Evolutionary conservation across 75 land plant genomes (phyloP), one percentile per base, ranked within the genome.

Genomic region (Pinus tabuliformis): DNA sequence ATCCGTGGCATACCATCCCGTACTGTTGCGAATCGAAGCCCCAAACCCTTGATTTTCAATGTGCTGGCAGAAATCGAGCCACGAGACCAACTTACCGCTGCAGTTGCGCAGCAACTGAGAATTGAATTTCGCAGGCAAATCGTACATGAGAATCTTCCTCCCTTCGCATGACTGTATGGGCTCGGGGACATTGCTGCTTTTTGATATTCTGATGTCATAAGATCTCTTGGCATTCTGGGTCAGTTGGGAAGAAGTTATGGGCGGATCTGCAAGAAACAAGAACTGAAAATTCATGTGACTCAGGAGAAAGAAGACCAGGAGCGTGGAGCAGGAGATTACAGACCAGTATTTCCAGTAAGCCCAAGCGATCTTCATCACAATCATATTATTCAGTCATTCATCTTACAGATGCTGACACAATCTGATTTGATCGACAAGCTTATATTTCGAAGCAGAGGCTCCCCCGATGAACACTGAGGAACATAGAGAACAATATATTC

Each of bases 1-100:
- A 74, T 84, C 80, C 2, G 86, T 82, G 1, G 63, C 57, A 30
- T 59, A 82, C 86, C 86, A 84, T 7, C 49, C 59, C 22, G 68
- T 15, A 1, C 5, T 7, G 33, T 14, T 15, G 6, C 5, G 11
- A 9, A 58, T 28, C 4, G 42, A 20, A 62, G 20, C 21, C 2
- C 84, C 84, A 15, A 80, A 75, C 5, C 84, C 84, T 52, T 58
- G 28, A 36, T 83, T 72, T 70, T 63, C 30, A 7, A 68, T 36
- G 12, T 81, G 84, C 14, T 5, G 24, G 79, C 85, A 83, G 39
- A 81, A 76, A 12, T 45, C 39, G 0, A 83, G 60, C 85, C 85
- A 83, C 11, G 62, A 21, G 16, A 81, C 74, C 0, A 83, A 22
- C 42, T 58, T 45, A 1, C 60, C 52, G 15, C 74, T 57, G 81